phyloP scores from a whole-genome alignment of 1,284 basidiomycete genomes.

The Agroathelia rolfsii region DNA sequence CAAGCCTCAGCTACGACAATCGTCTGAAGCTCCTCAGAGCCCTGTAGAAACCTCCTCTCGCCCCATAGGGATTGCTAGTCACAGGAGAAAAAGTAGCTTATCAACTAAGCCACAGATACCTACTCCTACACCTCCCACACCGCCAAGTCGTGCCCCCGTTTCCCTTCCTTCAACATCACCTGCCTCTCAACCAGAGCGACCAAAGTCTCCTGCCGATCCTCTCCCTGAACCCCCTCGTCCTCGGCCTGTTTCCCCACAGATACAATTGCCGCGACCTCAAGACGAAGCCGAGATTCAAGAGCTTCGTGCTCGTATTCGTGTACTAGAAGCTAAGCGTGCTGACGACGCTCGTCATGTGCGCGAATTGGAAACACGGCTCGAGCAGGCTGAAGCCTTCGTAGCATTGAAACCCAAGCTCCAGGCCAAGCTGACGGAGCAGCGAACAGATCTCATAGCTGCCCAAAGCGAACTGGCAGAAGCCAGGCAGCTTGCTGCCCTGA shows the following conservation, averaged over 20 bases:
- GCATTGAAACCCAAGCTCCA: slow-evolving; percentile 81
- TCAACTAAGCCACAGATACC: too few relatives aligned
- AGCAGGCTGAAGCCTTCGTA: slow-evolving; percentile 81
- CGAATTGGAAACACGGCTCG: slow-evolving; percentile 75
- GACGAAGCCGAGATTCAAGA: slow-evolving; percentile 69
- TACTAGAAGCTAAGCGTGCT: slow-evolving; percentile 78
- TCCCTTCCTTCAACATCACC: slow-evolving; percentile 14
- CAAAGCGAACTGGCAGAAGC: slow-evolving; percentile 60
- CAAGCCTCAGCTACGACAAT: slow-evolving; percentile 22
- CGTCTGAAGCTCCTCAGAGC: slow-evolving; percentile 18
- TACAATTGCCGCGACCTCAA: slow-evolving; percentile 12
- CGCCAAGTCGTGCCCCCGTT: slow-evolving; percentile 14
- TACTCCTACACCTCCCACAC: slow-evolving; percentile 13
- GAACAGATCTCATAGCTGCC: slow-evolving; percentile 65
- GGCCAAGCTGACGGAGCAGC: slow-evolving; percentile 74
- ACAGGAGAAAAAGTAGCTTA: too few relatives aligned
- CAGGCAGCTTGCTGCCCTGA: slow-evolving; percentile 49
- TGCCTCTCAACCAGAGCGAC: slow-evolving; percentile 8
- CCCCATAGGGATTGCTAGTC: slow-evolving; percentile 1
- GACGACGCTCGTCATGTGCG: slow-evolving; percentile 81
- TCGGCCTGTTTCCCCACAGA: slow-evolving; percentile 15
- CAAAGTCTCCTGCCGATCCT: slow-evolving; percentile 12
- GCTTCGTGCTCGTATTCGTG: slow-evolving; percentile 72
- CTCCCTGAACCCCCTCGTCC: slow-evolving; percentile 15
- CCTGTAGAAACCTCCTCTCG: slow-evolving; percentile 11